Conservation (phyloP, 2,329 filamentous ascomycete genomes). For the Diplodia sapinea region DNA sequence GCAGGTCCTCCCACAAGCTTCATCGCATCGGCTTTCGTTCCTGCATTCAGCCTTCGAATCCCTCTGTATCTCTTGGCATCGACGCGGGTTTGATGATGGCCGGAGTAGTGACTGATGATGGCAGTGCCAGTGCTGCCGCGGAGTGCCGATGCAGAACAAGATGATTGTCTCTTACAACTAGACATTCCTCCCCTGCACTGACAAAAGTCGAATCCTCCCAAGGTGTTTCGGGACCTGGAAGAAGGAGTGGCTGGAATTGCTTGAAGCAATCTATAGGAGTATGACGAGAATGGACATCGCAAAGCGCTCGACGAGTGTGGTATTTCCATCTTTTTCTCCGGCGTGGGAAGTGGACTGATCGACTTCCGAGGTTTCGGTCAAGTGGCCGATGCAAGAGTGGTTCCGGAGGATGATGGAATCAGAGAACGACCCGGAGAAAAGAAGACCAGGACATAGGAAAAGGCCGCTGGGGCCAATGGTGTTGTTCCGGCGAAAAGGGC, state of each 20-base stretch:
- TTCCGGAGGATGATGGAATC: background rate
- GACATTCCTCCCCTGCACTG: background rate
- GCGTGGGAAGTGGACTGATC: background rate
- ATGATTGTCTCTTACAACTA: too few species aligned
- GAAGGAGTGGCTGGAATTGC: background rate
- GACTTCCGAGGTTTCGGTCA: background rate
- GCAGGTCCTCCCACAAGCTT: background rate
- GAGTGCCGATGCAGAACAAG: background rate
- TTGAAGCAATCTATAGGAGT: background rate
- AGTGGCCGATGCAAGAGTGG: background rate
- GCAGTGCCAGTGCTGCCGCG: background rate
- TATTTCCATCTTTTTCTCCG: background rate
- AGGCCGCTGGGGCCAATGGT: background rate
- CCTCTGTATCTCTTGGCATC: background rate
- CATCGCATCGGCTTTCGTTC: background rate
- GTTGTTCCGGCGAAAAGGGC: background rate
- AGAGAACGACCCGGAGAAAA: background rate
- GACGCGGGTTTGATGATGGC: background rate
- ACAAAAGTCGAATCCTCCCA: background rate
- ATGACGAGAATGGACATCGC: background rate
- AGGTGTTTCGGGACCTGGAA: background rate
- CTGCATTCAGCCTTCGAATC: background rate
- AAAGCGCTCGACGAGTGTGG: too few species aligned
- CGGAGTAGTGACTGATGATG: background rate
- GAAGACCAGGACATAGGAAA: background rate